These are phyloP conservation scores for Bromus sterilis DNA, from an alignment of 176 grass and related monocot genomes.

Conservation along the genomic window DNA sequence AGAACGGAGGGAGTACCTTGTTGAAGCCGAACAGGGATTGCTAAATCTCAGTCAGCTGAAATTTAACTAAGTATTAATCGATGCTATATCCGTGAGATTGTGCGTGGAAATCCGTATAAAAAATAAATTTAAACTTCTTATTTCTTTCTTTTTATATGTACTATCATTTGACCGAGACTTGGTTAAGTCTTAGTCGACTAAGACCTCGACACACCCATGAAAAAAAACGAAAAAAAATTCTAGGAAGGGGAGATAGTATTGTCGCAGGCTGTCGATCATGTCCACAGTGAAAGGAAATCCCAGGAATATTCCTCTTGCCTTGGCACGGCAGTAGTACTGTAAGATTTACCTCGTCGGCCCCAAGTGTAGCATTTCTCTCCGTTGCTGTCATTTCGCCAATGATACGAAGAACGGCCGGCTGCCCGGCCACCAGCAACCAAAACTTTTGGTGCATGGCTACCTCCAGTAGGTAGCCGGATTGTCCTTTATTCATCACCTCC, in stretches of 20 bases:
- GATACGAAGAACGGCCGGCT: conserved; percentile 8
- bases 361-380: too few species aligned
- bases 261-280: conserved; percentile 20
- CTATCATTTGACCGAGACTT: too few species aligned
- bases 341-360: conserved; percentile 11
- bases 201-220: too few species aligned
- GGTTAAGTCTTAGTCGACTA: too few species aligned
- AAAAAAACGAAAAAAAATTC: too few species aligned
- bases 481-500: conserved; percentile 25
- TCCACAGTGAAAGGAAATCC: conserved; percentile 18
- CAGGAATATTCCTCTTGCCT: conserved; percentile 31
- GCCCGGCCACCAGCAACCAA: conserved; percentile 23
- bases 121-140: too few species aligned
- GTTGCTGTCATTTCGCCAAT: conserved; percentile 24
- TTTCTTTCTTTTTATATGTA: too few species aligned
- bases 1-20: too few species aligned
- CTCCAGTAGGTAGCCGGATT: conserved; percentile 19
- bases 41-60: too few species aligned
- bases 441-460: conserved; percentile 15
- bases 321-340: neutral
- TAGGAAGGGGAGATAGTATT: neutral
- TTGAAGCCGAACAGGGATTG: neutral
- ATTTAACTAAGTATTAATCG: too few species aligned
- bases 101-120: too few species aligned
- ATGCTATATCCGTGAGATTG: too few species aligned